A percentile compares a stretch with the other conserved stretches of the same genome.
Evolutionary conservation across 1,139 yeast genomes (phyloP).

Genomic region (Scheffersomyces lignicola): DNA sequence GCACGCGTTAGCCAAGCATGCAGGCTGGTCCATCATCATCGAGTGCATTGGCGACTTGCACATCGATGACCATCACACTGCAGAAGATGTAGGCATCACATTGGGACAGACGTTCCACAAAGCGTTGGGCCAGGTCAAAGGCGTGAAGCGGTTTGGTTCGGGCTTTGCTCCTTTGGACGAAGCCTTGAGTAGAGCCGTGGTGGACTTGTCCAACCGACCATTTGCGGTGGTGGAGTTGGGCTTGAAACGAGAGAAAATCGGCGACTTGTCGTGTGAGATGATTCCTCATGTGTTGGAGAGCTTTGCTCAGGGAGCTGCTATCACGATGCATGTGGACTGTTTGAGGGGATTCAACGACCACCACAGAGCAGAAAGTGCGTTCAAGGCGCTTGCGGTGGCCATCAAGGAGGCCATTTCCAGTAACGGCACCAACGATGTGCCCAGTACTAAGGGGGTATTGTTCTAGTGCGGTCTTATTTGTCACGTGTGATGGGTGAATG

Average conservation of each 20-base stretch:
- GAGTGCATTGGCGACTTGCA: slow-evolving; percentile 94
- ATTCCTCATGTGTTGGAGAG: slow-evolving; percentile 94
- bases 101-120: slow-evolving; percentile 85
- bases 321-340: slow-evolving; percentile 93
- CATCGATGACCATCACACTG: slow-evolving; percentile 95
- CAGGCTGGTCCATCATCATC: slow-evolving; percentile 90
- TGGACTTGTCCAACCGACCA: slow-evolving; percentile 91
- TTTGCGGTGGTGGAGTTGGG: slow-evolving; percentile 89
- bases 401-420: slow-evolving; percentile 79
- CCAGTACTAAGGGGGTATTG: slow-evolving; percentile 94
- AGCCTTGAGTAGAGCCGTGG: slow-evolving; percentile 91
- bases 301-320: slow-evolving; percentile 87
- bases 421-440: slow-evolving; percentile 88
- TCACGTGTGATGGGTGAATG: too few species aligned
- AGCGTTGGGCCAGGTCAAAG: slow-evolving; percentile 86
- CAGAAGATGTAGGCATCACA: slow-evolving; percentile 94
- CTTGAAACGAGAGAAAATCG: slow-evolving; percentile 86
- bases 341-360: slow-evolving; percentile 92
- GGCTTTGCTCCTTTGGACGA: slow-evolving; percentile 97
- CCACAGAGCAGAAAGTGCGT: slow-evolving; percentile 94
- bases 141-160: slow-evolving; percentile 89
- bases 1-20: slow-evolving; percentile 93
- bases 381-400: slow-evolving; percentile 93
- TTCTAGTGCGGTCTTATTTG: too few species aligned
- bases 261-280: slow-evolving; percentile 93